Base-by-base conservation (phyloP, 2,329 filamentous ascomycete genomes). In the Albifimbria verrucaria region DNA sequence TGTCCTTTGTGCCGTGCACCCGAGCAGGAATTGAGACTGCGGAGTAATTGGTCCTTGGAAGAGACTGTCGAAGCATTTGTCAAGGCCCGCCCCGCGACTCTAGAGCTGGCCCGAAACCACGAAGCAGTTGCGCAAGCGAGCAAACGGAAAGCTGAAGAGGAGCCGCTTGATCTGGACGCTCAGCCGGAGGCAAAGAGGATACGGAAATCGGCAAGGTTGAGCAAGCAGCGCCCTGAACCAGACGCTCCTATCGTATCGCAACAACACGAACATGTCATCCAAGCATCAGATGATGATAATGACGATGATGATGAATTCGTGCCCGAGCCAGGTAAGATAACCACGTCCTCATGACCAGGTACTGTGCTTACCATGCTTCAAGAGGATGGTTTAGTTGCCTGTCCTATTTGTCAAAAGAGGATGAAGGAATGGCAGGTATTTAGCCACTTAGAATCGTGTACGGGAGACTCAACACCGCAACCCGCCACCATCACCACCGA, bases 351-450 rank as follows among this genome's bases (percentile, higher is more conserved):
- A 10, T 3, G 7, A 45, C 7, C 12, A 12, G 22, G n/a, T 32
- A n/a, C 6, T 2, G 32, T 28, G 18, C 57, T 65, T 55, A 63
- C 41, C 18, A 11, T 44, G 32, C 32, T 47, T 41, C 21, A 23
- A 77, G 85, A 88, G 24, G 89, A 94, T 60, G 91, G 90, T 3
- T 76, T 94, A 15, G 89, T 92, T 1, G 78, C 83, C 41, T 99
- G 94, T 67, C 94, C 94, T 0, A 87, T 93, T 18, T 99, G 94
- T 67, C 76, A 77, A 48, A 79, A 76, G 61, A 82, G 85, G 49
- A 96, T 97, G 88, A 95, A 94, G 68, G 82, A 86, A 49, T 82
- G 82, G 59, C 78, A 80, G 51, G 90, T 97, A 4, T 92, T 90
- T 62, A 71, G 77, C n/a, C 94, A 97, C 71, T 73, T 97, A 26